Evolutionary conservation across 192 early-diverging fungal species (phyloP), one percentile per base, ranked within the genome.

Genomic region (Haplosporangium gracile): DNA sequence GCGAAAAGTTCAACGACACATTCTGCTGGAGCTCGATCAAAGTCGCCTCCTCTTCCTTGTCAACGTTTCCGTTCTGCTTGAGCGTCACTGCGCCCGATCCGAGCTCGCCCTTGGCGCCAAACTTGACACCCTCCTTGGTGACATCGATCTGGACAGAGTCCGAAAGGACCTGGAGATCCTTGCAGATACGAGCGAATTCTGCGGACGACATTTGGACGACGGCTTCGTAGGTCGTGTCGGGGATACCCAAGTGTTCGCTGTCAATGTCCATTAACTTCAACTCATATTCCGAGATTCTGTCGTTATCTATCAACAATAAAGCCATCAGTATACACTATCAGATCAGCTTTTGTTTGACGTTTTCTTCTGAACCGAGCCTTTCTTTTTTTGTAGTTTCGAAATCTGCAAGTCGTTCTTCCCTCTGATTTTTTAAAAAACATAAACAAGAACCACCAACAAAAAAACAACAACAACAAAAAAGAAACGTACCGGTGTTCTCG

Each of bases 251-350:
- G 86, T 98, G 95, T 76, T 99, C 98, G 55, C 93, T 93, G 89
- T 99, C 98, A 88, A 99, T 98, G 87, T 98, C 97, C 97, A 99
- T 99, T 55, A 99, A 93, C 92, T 99, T 99, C 68, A 99, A 91
- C 76, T 98, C 96, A 89, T 97, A 99, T 88, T 99, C 97, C 69
- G 93, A 94, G 73, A 95, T 90, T 51, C 93, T 91, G 65, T 96
- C 96, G 76, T 91, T 90, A 69, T 88, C 90, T 88, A 60, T 53
- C 2, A 13, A 24, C 15, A 11, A 60, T 60, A 10, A 9, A 36
- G 36, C 36, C 36, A 36, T 10, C 26, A 26, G 7, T 26, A 60
- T 16, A 32, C 8, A 39, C 42, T 16, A 13, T 65, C 16, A 65
- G 29, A 11, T 65, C 60, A 65, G 60, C 24, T 65, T 9, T 65